Conservation (phyloP, 805 yeast species). For the Vanderwaltozyma tropicalis region DNA sequence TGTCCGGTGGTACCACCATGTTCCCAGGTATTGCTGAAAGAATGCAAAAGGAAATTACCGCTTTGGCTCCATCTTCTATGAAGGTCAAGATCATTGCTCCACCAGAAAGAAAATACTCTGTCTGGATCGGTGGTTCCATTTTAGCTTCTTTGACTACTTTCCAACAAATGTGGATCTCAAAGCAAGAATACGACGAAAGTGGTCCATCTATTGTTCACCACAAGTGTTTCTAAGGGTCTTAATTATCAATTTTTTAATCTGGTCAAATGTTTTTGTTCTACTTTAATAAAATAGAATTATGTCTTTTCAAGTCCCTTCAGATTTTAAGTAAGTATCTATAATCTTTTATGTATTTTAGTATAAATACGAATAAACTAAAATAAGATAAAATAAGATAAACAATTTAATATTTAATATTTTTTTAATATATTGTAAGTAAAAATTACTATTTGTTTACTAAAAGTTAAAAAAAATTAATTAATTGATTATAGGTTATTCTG, state of each 20-base stretch:
- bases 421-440: too few species aligned
- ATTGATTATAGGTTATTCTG: too few species aligned
- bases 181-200: constrained; percentile 99
- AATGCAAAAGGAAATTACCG: constrained; percentile 99
- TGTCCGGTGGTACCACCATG: constrained; percentile 99
- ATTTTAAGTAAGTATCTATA: neutral
- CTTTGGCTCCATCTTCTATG: constrained; percentile 99
- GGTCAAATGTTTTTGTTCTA: neutral
- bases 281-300: neutral
- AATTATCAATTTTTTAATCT: too few species aligned
- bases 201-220: constrained; percentile 93
- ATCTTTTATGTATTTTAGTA: neutral
- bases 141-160: constrained; percentile 97
- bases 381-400: too few species aligned
- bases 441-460: too few species aligned
- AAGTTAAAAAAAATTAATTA: too few species aligned
- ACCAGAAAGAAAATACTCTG: constrained; percentile 98
- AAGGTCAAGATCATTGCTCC: constrained; percentile 99
- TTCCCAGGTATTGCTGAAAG: constrained; percentile 99
- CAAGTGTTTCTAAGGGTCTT: constrained; percentile 35
- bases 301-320: neutral
- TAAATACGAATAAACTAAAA: too few species aligned
- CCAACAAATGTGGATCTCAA: constrained; percentile 99
- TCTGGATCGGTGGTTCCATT: constrained; percentile 99
- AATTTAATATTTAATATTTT: too few species aligned